Evolutionary conservation across 495 filamentous ascomycete species (phyloP).

Genomic region (Neurospora sp.): DNA sequence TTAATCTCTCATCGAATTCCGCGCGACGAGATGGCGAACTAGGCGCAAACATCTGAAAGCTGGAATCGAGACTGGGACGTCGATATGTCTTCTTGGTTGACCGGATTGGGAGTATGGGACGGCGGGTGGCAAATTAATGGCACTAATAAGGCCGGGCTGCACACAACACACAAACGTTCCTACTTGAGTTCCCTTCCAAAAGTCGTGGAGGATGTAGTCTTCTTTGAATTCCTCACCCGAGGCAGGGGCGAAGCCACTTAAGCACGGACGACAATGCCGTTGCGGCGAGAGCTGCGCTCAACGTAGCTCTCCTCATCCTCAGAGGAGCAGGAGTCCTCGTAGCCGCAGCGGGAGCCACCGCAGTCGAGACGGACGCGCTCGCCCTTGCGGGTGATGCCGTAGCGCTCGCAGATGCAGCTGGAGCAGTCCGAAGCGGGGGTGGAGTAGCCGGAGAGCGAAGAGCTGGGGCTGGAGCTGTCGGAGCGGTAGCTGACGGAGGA

Average conservation of each 20-base stretch:
- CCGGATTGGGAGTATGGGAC: not conserved
- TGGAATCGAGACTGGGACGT: not conserved
- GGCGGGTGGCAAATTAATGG: not conserved
- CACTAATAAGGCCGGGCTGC: not conserved
- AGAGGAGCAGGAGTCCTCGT: constrained; percentile 53
- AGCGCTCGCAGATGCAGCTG: constrained; percentile 82
- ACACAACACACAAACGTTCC: not conserved
- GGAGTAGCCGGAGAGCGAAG: constrained; percentile 63
- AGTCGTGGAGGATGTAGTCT: constrained; percentile 6
- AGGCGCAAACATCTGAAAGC: not conserved
- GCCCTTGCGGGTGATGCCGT: constrained; percentile 88
- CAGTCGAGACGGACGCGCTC: constrained; percentile 92
- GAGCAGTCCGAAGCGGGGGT: constrained; percentile 42
- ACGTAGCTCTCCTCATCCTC: constrained; percentile 56
- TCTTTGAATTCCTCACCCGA: constrained; percentile 19
- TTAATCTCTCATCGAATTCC: not conserved
- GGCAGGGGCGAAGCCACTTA: constrained; percentile 17
- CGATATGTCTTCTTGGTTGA: not conserved
- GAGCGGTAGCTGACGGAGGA: constrained; percentile 70
- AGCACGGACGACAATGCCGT: constrained; percentile 65
- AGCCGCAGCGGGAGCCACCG: constrained; percentile 75
- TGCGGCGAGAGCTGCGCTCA: constrained; percentile 48
- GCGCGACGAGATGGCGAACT: not conserved
- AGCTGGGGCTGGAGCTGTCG: constrained; percentile 60
- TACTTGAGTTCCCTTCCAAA: not conserved